These are phyloP conservation scores for Ceratocystis eucalypticola DNA, from an alignment of 2,329 filamentous ascomycete species.

Conservation along the genomic window DNA sequence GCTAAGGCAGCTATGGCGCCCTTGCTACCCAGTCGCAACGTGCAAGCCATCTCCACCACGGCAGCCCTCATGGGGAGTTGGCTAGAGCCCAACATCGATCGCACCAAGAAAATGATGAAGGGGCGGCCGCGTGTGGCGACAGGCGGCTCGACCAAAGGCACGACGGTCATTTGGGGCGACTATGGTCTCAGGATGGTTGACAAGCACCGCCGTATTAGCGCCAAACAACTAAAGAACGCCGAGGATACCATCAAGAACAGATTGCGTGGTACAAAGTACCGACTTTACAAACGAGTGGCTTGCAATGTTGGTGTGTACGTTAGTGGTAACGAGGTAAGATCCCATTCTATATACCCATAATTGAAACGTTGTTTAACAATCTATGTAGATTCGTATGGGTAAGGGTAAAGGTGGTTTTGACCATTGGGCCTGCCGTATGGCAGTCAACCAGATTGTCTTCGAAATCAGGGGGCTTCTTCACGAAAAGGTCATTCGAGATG, in stretches of 20 bases:
- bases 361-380: constrained; percentile 15
- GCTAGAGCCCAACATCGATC: constrained; percentile 63
- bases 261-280: constrained; percentile 80
- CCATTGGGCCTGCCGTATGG: constrained; percentile 82
- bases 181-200: constrained; percentile 90
- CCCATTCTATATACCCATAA: background rate
- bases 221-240: constrained; percentile 73
- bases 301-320: constrained; percentile 93
- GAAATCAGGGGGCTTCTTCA: constrained; percentile 85
- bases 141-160: constrained; percentile 81
- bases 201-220: constrained; percentile 80
- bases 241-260: constrained; percentile 87
- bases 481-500: constrained; percentile 87
- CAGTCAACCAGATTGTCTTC: constrained; percentile 82
- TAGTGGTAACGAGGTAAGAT: constrained; percentile 72
- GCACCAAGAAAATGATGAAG: constrained; percentile 83
- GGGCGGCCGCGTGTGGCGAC: constrained; percentile 78
- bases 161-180: constrained; percentile 91
- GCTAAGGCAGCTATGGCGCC: constrained; percentile 24
- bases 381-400: constrained; percentile 72
- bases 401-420: constrained; percentile 98
- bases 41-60: constrained; percentile 62
- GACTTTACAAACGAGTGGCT: constrained; percentile 77
- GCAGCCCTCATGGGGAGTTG: constrained; percentile 49
- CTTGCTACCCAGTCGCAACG: constrained; percentile 30